phyloP scores from a whole-genome alignment of 2,329 filamentous ascomycete species.

The Fusarium verrucosum region DNA sequence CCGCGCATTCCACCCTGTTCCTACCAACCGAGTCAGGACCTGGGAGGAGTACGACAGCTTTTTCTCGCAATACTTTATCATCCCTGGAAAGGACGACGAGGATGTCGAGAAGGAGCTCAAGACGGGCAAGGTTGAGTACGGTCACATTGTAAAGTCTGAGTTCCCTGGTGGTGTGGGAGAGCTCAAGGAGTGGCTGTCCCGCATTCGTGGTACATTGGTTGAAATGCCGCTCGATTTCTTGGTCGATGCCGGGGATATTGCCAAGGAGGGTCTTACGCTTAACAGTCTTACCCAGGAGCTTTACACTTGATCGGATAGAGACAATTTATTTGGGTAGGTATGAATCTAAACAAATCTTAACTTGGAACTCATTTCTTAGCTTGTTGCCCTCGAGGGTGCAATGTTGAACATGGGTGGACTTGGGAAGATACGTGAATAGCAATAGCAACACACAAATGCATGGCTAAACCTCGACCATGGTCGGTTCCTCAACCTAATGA shows the following conservation, averaged over 20 bases:
- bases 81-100: conserved; percentile 61
- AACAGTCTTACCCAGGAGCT: conserved; percentile 77
- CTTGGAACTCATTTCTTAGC: background rate
- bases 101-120: conserved; percentile 59
- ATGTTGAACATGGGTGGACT: no score
- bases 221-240: conserved; percentile 94
- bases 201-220: conserved; percentile 76
- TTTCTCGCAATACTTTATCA: conserved; percentile 73
- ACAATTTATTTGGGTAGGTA: background rate
- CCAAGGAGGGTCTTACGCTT: conserved; percentile 78
- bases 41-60: conserved; percentile 80
- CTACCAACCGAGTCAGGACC: conserved; percentile 71
- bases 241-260: conserved; percentile 80
- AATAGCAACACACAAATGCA: no score
- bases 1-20: conserved; percentile 83
- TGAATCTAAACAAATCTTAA: background rate
- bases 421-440: no score
- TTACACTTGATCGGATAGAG: conserved; percentile 63
- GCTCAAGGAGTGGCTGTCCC: conserved; percentile 74
- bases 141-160: conserved; percentile 85
- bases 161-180: conserved; percentile 78
- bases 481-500: no score
- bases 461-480: no score
- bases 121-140: conserved; percentile 76
- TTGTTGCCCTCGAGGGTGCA: no score